phyloP scores from a whole-genome alignment of 192 early-diverging fungal genomes.

The Phycomyces nitens region DNA sequence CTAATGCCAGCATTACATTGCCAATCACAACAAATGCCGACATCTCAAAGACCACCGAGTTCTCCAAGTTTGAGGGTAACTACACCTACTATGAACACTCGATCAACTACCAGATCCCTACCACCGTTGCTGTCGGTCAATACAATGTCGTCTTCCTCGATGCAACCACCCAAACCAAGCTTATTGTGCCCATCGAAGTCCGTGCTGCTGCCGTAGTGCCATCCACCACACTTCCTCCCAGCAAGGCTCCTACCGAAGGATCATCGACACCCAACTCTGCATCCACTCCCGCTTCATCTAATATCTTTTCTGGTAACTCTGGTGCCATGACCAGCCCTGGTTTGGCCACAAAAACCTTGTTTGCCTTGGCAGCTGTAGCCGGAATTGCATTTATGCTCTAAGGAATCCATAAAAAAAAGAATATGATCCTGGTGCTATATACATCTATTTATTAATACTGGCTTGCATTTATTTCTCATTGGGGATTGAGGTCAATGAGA shows the following conservation, averaged over 20 bases:
- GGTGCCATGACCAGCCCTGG: too few relatives aligned
- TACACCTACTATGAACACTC: constrained; percentile 22
- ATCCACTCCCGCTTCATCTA: too few relatives aligned
- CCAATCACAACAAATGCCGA: too few relatives aligned
- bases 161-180: constrained; percentile 1
- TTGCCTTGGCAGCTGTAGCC: constrained; percentile 17
- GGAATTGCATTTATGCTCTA: constrained; percentile 19
- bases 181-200: constrained; percentile 11
- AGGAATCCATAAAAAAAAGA: too few relatives aligned
- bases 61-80: constrained; percentile 6
- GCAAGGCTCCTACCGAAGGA: too few relatives aligned
- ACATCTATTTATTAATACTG: too few relatives aligned
- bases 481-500: too few relatives aligned
- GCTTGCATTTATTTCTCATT: too few relatives aligned
- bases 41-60: constrained; percentile 3
- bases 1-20: too few relatives aligned
- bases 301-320: too few relatives aligned
- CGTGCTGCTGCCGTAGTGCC: constrained; percentile 3
- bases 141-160: constrained; percentile 24
- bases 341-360: constrained; percentile 4
- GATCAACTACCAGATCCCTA: constrained; percentile 17
- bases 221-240: not conserved
- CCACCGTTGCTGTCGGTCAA: constrained; percentile 4
- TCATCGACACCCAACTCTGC: too few relatives aligned
- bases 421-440: too few relatives aligned